These are phyloP conservation scores for Suillus hirtellus DNA, from an alignment of 768 basidiomycete genomes.

Conservation along the genomic window DNA sequence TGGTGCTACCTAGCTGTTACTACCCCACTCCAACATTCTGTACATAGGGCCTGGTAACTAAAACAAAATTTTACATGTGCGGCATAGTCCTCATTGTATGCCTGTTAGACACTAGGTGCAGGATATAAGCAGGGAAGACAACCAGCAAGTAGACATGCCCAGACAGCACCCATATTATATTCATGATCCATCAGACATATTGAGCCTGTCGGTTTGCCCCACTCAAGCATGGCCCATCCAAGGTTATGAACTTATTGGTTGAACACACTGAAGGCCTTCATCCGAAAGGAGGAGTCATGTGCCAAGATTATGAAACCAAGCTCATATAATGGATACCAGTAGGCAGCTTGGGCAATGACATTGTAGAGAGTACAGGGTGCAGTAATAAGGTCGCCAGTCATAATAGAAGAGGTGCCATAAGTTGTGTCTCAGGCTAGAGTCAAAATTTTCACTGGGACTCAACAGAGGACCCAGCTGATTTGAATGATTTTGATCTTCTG, in stretches of 20 bases:
- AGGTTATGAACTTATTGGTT: slow-evolving; percentile 18
- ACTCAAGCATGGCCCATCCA: slow-evolving; percentile 21
- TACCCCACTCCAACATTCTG: too few species aligned
- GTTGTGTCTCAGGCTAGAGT: too few species aligned
- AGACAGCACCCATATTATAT: slow-evolving; percentile 34
- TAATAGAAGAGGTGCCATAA: too few species aligned
- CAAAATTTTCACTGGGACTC: too few species aligned
- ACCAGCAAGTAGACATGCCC: slow-evolving; percentile 33
- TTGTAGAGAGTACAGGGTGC: slow-evolving; percentile 20
- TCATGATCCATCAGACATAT: slow-evolving; percentile 35
- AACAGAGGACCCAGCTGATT: too few species aligned
- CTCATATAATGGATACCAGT: slow-evolving; percentile 25
- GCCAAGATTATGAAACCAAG: slow-evolving; percentile 29
- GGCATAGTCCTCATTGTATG: too few species aligned
- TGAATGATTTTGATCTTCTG: too few species aligned
- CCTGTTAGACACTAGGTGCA: too few species aligned
- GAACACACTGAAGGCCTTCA: slow-evolving; percentile 25
- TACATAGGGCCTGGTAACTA: too few species aligned
- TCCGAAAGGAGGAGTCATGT: slow-evolving; percentile 28
- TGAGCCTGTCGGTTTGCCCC: slow-evolving; percentile 28
- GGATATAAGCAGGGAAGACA: slow-evolving; percentile 32
- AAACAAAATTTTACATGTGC: slow-evolving; percentile 38
- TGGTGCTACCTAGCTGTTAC: too few species aligned
- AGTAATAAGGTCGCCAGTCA: slow-evolving; percentile 10
- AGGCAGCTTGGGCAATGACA: slow-evolving; percentile 23